Base-by-base conservation (phyloP, 345 rosid species). In the Salix exigua region DNA sequence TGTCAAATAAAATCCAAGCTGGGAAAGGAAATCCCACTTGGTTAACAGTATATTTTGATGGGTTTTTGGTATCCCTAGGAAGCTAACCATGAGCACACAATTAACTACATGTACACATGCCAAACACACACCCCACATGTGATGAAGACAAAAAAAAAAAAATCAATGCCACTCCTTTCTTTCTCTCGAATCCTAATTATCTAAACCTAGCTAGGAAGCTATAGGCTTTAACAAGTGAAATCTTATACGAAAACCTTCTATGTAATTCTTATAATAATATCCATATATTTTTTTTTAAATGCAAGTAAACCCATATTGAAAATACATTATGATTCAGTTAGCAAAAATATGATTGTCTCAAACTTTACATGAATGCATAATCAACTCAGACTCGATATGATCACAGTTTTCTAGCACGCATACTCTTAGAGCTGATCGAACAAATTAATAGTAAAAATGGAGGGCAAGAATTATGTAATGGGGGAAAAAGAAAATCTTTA, bases 121-220 rank as follows among this genome's bases (percentile, higher is more conserved):
- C 74, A 33, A 71, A 71, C 74, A 21, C 64, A 30, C 74, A 71
- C 2, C 64, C 44, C 64, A 71, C 74, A 51, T 71, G 74, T 51
- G 21, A 71, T 53, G 68, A 28, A 4, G 16, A 37, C 26, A 10
- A 14, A 25, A 14, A 12, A 67, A 35, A 35, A n/a, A n/a, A 31
- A 31, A 38, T 44, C 42, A 21, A 6, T 7, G 23, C 44, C 16
- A 10, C 48, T 31, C 42, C 14, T 26, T 66, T 35, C 18, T 68
- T 38, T 40, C 38, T 38, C 42, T 51, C 21, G 65, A 35, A 23
- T 16, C 42, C 28, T 51, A 33, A 2, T 33, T 4, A 70, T 17
- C n/a, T 25, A 31, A 25, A 10, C 35, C 61, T 17, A 12, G 28
- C 28, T 55, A 9, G 62, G 28, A 53, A 53, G 61, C 26, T 55